Evolutionary conservation across 2,329 filamentous ascomycete species (phyloP).

Genomic region (Cordyceps tenuipes): DNA sequence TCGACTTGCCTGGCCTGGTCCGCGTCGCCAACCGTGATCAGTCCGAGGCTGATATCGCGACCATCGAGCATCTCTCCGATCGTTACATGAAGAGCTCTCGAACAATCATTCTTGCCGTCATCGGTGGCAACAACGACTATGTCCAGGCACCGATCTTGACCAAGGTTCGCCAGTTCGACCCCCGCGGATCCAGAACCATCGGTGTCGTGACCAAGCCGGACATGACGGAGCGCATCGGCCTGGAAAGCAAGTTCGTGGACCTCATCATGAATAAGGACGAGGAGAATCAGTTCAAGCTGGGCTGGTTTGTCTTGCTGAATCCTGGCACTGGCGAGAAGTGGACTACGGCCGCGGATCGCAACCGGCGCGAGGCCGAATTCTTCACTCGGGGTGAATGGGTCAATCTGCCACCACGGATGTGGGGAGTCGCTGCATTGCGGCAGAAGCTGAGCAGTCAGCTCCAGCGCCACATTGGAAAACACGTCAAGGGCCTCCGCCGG

Average conservation of each 20-base stretch:
- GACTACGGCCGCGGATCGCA: constrained; percentile 34
- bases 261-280: constrained; percentile 42
- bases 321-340: constrained; percentile 39
- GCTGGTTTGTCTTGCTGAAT: constrained; percentile 45
- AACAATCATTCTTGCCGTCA: constrained; percentile 47
- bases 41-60: constrained; percentile 42
- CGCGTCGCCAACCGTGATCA: constrained; percentile 45
- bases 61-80: constrained; percentile 43
- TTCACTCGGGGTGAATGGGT: constrained; percentile 42
- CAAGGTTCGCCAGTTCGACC: constrained; percentile 43
- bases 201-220: constrained; percentile 46
- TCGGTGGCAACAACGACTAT: constrained; percentile 47
- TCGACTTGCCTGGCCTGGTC: constrained; percentile 54
- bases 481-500: constrained; percentile 40
- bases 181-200: constrained; percentile 39
- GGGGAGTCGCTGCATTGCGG: constrained; percentile 37
- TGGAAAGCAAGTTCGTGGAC: constrained; percentile 47
- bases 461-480: constrained; percentile 43
- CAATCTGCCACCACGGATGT: constrained; percentile 37
- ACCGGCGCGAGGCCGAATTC: constrained; percentile 37
- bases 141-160: constrained; percentile 44
- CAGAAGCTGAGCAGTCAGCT: constrained; percentile 42
- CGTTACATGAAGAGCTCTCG: constrained; percentile 48
- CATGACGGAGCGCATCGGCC: constrained; percentile 42
- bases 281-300: constrained; percentile 42